Evolutionary conservation across 495 filamentous ascomycete genomes (phyloP), one percentile per base, ranked within the genome.

Genomic region (Podospora conica): DNA sequence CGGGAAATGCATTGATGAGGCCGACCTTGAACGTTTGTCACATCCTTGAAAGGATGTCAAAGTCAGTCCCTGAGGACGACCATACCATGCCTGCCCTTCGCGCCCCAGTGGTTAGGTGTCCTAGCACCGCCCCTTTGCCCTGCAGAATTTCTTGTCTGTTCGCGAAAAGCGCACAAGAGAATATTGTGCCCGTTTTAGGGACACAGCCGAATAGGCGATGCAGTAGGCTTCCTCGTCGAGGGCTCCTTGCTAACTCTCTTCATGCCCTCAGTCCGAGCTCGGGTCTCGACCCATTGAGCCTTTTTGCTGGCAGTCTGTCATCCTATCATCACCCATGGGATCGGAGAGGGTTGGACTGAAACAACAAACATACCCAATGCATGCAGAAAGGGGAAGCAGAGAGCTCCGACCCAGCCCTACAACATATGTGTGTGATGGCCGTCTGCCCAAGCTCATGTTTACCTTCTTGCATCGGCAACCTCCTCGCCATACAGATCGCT

Each of bases 381-480:
- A 48, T 48, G 40, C 40, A 48, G n/a, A 24, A 27, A 18, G 23
- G 10, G 2, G 27, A 27, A 6, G 9, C 25, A 55, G 8, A 48
- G 29, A 31, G 15, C n/a, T 23, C 31, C 24, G 63, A 27, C 63
- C 63, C 55, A 64, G 63, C 63, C 63, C 63, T 58, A 58, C 63
- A 12, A 57, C 10, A 56, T 31, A 58, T 55, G 55, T 55, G 61
- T 28, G 24, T 25, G 28, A 24, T 25, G 28, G 28, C 23, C 21
- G 40, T 58, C 48, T 22, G 63, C 20, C 21, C 20, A 33, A 48
- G 24, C 23, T n/a, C 27, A 60, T 15, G 1, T 10, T 33, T 22
- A 25, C 10, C 20, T n/a, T 1, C 40, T 48, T 18, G 3, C 15
- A 3, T 40, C 33, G 33, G 33, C 33, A 40, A 40, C 33, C 33